phyloP scores from a whole-genome alignment of 139 green algal species.

The Micractinium sp. region DNA sequence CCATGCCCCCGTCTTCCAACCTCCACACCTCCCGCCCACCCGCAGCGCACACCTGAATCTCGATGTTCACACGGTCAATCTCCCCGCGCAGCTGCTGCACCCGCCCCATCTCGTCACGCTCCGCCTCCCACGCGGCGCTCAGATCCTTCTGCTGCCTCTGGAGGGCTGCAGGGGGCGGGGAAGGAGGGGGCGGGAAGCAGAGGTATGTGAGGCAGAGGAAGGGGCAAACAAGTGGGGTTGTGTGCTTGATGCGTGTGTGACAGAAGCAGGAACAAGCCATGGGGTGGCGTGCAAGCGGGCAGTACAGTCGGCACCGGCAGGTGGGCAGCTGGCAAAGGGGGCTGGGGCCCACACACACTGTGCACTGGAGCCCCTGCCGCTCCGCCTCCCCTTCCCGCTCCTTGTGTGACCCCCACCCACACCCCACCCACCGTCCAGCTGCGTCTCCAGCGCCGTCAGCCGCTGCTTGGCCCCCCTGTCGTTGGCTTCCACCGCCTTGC shows the following conservation, averaged over 20 bases:
- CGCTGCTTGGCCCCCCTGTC: conserved; percentile 74
- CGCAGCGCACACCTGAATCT: conserved; percentile 91
- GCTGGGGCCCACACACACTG: too few species aligned
- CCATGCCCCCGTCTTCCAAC: background rate
- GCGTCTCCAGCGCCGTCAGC: conserved; percentile 77
- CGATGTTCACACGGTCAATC: conserved; percentile 91
- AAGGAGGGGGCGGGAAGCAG: background rate
- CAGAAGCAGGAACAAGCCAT: background rate
- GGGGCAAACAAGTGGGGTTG: too few species aligned
- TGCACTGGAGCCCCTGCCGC: too few species aligned
- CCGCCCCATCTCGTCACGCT: conserved; percentile 78
- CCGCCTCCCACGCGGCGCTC: conserved; percentile 78
- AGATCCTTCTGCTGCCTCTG: conserved; percentile 83
- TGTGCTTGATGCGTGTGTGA: too few species aligned
- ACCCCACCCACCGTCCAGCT: conserved; percentile 61
- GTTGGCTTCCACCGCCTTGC: conserved; percentile 65
- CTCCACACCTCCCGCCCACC: conserved; percentile 30
- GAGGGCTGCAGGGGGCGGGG: conserved; percentile 44
- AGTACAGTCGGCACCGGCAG: background rate
- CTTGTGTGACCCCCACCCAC: background rate
- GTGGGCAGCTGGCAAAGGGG: too few species aligned
- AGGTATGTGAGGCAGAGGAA: background rate
- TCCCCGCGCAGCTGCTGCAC: conserved; percentile 92
- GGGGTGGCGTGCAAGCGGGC: background rate
- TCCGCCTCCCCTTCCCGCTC: too few species aligned